Evolutionary conservation across 345 rosid species (phyloP).

Genomic region (Populus simonii): DNA sequence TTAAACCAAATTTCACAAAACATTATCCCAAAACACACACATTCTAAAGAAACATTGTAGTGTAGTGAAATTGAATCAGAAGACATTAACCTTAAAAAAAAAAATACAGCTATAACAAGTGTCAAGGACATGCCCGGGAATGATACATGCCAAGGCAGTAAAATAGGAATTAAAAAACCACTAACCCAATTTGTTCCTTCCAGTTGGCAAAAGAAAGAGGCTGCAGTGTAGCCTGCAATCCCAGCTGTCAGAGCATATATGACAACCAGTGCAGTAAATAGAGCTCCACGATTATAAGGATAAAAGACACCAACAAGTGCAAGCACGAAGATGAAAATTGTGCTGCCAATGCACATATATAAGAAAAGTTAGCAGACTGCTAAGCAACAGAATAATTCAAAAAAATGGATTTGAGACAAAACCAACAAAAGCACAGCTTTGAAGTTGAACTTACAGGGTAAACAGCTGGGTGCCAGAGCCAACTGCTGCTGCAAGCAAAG

Average conservation of each 20-base stretch:
- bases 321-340: slow-evolving; percentile 25
- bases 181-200: slow-evolving; percentile 35
- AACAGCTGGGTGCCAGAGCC: slow-evolving; percentile 81
- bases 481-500: slow-evolving; percentile 72
- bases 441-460: slow-evolving; percentile 53
- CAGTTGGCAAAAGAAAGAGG: slow-evolving; percentile 32
- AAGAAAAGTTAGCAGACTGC: background rate
- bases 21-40: background rate
- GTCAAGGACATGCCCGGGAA: background rate
- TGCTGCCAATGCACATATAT: slow-evolving; percentile 8
- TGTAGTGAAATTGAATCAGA: background rate
- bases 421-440: background rate
- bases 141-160: background rate
- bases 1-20: background rate
- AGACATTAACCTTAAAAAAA: background rate
- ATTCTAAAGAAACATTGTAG: too few species aligned
- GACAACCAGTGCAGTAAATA: slow-evolving; percentile 32
- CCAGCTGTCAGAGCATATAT: slow-evolving; percentile 35
- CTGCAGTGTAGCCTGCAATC: slow-evolving; percentile 29
- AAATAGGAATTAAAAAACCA: background rate
- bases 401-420: background rate
- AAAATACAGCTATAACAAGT: background rate
- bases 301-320: slow-evolving; percentile 34
- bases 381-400: background rate
- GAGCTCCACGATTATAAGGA: slow-evolving; percentile 34